Percentiles rank a stretch among this genome's conserved stretches.
These are phyloP conservation scores for Sophora flavescens DNA, from an alignment of 306 rosid species.

Conservation along the genomic window DNA sequence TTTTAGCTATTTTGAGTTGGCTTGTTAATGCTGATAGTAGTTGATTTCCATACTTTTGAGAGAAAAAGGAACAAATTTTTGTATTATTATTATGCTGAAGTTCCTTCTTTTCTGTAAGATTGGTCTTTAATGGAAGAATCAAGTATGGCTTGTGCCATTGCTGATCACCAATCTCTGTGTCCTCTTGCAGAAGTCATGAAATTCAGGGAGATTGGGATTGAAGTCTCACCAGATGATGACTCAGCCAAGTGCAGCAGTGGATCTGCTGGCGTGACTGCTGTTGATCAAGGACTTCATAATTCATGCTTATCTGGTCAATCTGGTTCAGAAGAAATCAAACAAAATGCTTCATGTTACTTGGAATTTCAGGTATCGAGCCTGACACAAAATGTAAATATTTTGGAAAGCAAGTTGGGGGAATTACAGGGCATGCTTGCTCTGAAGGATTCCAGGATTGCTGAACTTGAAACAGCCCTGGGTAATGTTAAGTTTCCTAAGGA, in stretches of 20 bases:
- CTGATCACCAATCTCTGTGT: constrained; percentile 35
- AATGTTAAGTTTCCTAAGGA: constrained; percentile 52
- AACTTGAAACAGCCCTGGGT: constrained; percentile 69
- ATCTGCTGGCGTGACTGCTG: constrained; percentile 49
- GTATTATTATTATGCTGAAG: constrained; percentile 13
- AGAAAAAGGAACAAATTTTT: background rate
- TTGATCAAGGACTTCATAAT: constrained; percentile 50
- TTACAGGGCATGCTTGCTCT: constrained; percentile 52
- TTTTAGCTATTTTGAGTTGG: constrained; percentile 12
- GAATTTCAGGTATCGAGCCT: constrained; percentile 62
- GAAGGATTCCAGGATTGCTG: constrained; percentile 69
- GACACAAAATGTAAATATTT: constrained; percentile 59
- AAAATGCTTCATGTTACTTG: constrained; percentile 56
- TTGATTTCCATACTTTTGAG: constrained; percentile 18
- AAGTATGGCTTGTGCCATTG: constrained; percentile 2
- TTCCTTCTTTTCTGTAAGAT: constrained; percentile 16
- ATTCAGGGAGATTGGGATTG: constrained; percentile 69
- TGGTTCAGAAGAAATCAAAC: constrained; percentile 56
- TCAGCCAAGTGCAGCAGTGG: constrained; percentile 54
- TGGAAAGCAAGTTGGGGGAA: constrained; percentile 66
- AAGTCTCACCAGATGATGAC: constrained; percentile 52
- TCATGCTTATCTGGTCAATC: constrained; percentile 53
- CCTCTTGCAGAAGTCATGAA: constrained; percentile 75
- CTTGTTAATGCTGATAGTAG: background rate
- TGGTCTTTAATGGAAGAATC: constrained; percentile 20